Evolutionary conservation across 2,329 filamentous ascomycete genomes (phyloP).

Genomic region (Arthroderma uncinatum): DNA sequence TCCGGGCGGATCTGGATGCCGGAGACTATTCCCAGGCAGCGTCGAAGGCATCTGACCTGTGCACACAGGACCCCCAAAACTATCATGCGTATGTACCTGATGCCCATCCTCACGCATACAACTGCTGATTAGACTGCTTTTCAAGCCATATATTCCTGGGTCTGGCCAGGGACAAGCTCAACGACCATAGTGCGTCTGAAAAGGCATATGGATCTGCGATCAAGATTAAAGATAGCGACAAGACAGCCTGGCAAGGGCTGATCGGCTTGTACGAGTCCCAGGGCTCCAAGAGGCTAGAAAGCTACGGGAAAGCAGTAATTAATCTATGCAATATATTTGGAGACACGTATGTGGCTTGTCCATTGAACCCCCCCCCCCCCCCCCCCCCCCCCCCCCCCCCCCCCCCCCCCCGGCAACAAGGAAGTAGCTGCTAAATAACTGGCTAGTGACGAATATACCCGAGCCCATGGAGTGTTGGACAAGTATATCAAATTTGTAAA

Average conservation of each 20-base stretch:
- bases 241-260: conserved; percentile 84
- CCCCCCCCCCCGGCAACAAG: too few species aligned
- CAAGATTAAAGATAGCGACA: conserved; percentile 58
- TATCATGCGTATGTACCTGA: conserved; percentile 59
- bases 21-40: conserved; percentile 69
- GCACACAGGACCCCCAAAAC: conserved; percentile 62
- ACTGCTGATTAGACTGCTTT: conserved; percentile 9
- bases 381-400: too few species aligned
- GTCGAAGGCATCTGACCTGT: conserved; percentile 54
- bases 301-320: conserved; percentile 63
- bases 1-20: conserved; percentile 64
- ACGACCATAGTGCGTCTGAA: conserved; percentile 61
- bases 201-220: conserved; percentile 63
- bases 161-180: conserved; percentile 69
- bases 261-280: conserved; percentile 76
- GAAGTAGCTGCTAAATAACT: neutral
- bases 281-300: conserved; percentile 53
- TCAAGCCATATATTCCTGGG: conserved; percentile 71
- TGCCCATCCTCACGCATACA: neutral
- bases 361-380: neutral
- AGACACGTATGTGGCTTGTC: conserved; percentile 42
- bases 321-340: conserved; percentile 65
- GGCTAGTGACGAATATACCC: conserved; percentile 46
- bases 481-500: conserved; percentile 68
- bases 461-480: conserved; percentile 56